A percentile compares a stretch with the other conserved stretches of the same genome.
Evolutionary conservation across 371 early-diverging fungal genomes (phyloP).

Genomic region (Smittium culicis): DNA sequence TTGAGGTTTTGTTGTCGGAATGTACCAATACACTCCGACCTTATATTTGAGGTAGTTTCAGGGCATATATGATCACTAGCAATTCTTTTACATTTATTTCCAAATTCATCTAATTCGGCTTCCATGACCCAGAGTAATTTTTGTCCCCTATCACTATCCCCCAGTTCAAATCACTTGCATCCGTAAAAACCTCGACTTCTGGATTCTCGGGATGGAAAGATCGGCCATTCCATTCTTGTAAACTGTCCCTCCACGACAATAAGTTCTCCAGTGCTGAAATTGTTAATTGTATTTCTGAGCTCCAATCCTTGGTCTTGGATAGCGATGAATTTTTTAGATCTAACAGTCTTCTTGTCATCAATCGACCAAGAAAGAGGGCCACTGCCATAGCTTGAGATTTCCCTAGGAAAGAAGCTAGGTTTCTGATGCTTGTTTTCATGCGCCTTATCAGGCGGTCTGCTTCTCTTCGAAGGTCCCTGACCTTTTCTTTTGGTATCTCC

Average conservation of each 20-base stretch:
- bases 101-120: background rate
- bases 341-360: background rate
- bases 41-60: background rate
- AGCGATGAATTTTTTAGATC: background rate
- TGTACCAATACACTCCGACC: background rate
- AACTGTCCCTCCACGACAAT: background rate
- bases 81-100: background rate
- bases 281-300: background rate
- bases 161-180: background rate
- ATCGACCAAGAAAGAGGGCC: background rate
- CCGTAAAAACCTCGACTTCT: background rate
- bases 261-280: background rate
- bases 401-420: slow-evolving; percentile 14
- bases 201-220: background rate
- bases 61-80: background rate
- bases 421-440: no score
- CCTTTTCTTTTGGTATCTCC: no score
- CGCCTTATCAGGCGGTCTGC: no score
- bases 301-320: background rate
- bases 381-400: background rate
- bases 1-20: slow-evolving; percentile 1
- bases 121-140: background rate
- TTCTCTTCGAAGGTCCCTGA: no score
- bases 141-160: background rate
- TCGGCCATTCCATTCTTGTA: background rate